Evolutionary conservation across 2,329 filamentous ascomycete genomes (phyloP), one percentile per base, ranked within the genome.

Genomic region (Diplodia mutila): DNA sequence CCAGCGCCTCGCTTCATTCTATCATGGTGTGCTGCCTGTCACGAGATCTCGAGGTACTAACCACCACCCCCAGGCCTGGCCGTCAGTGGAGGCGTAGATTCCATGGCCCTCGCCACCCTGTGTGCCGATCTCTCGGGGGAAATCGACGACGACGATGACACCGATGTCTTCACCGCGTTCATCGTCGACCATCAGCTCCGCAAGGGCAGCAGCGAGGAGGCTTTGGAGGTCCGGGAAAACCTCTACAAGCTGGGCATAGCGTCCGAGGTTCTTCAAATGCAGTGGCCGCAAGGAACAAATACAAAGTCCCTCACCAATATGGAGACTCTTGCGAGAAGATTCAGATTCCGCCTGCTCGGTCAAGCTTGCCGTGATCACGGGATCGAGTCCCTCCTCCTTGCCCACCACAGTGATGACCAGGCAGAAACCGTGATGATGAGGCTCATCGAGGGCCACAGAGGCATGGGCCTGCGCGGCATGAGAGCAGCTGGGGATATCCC

Each of bases 71-170:
- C 42, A 81, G 81, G 86, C 65, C 82, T 98, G 68, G 95, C 94
- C 18, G 84, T 98, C 69, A 97, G 94, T 75, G 95, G 95, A 27
- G 95, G 95, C 8, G 91, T 95, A 48, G 95, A 99, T 79, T 98
- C 94, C n/a, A 99, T 98, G 94, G 94, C 94, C 32, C 83, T 99
- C 69, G 93, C 93, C 71, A 72, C 55, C 71, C 69, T 57, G 65
- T 64, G 53, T 65, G 46, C 71, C 71, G 14, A 68, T 68, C 61
- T 52, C 77, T 37, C 68, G 46, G 61, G 29, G 1, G 54, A 53
- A 4, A 51, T 70, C 21, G 55, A 37, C 21, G 53, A 46, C 2
- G 48, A 71, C n/a, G 52, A 53, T 23, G 52, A 61, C 23, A 27
- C 16, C 12, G 57, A 72, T 67, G 54, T 75, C 16, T 80, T 85